These are phyloP conservation scores for Neurospora sp. DNA, from an alignment of 495 filamentous ascomycete genomes.

Conservation along the genomic window DNA sequence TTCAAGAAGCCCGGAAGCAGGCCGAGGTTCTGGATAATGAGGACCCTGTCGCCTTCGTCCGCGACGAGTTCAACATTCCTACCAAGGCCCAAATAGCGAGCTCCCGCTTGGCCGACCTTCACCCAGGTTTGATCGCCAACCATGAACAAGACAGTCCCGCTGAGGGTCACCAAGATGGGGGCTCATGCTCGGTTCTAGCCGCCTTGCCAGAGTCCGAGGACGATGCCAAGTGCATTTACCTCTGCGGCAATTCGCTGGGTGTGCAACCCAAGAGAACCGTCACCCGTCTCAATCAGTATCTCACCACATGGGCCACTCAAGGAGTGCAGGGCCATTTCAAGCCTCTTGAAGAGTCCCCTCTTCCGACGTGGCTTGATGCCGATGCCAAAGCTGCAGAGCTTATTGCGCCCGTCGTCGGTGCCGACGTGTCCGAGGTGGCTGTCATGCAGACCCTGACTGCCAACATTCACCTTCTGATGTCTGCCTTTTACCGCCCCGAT, in stretches of 20 bases:
- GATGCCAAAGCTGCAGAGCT: constrained; percentile 61
- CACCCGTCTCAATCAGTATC: constrained; percentile 63
- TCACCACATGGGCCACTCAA: constrained; percentile 81
- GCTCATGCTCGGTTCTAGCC: constrained; percentile 6
- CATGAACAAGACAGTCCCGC: not conserved
- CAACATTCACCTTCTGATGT: constrained; percentile 86
- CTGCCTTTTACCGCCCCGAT: constrained; percentile 77
- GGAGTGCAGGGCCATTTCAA: constrained; percentile 93
- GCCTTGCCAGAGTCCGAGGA: constrained; percentile 11
- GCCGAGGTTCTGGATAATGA: constrained; percentile 46
- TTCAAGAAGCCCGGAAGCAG: constrained; percentile 2
- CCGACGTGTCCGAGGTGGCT: constrained; percentile 66
- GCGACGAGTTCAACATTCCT: constrained; percentile 76
- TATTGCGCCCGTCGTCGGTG: constrained; percentile 83
- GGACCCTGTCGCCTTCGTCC: constrained; percentile 58
- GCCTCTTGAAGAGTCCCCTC: constrained; percentile 60
- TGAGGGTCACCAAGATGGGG: not conserved
- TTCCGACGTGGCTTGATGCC: constrained; percentile 73
- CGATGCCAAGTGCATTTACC: constrained; percentile 56
- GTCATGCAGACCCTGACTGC: constrained; percentile 90
- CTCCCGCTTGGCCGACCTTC: constrained; percentile 38
- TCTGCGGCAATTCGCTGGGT: constrained; percentile 95
- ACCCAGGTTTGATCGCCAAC: constrained; percentile 23
- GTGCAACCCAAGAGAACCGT: constrained; percentile 70
- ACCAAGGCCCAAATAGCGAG: constrained; percentile 67